Conservation (phyloP, 305 asterid genomes). For the Fraxinus albicans region DNA sequence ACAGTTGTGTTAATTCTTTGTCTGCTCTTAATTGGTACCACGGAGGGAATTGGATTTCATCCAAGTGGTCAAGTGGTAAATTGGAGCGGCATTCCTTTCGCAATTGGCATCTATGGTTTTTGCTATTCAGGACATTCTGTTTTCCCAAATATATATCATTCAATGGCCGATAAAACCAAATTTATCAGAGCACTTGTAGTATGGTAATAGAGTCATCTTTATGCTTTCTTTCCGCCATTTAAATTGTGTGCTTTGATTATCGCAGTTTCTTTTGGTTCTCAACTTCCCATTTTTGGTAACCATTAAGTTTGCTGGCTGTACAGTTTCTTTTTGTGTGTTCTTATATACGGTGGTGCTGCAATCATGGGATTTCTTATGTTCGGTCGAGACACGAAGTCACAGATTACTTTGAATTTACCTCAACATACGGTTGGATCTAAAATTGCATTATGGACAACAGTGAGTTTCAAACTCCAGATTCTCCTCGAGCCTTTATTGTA, state of each 20-base stretch:
- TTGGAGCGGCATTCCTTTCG: conserved; percentile 79
- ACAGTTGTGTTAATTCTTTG: conserved; percentile 59
- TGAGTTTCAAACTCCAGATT: conserved; percentile 27
- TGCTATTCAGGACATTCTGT: conserved; percentile 98
- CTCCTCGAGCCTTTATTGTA: background rate
- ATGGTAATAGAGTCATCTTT: conserved; percentile 35
- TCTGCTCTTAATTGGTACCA: conserved; percentile 54
- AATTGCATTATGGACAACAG: conserved; percentile 66
- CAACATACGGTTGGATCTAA: conserved; percentile 44
- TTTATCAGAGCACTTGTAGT: conserved; percentile 63
- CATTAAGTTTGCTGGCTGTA: conserved; percentile 17
- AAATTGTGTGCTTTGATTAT: background rate
- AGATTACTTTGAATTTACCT: conserved; percentile 73
- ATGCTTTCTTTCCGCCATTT: background rate
- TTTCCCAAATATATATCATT: conserved; percentile 90
- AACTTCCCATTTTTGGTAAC: background rate
- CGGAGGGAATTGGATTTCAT: conserved; percentile 67
- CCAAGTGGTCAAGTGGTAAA: conserved; percentile 47
- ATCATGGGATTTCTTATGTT: conserved; percentile 86
- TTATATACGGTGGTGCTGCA: conserved; percentile 72
- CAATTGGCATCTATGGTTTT: conserved; percentile 82
- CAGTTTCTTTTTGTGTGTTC: conserved; percentile 68
- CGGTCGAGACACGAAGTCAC: conserved; percentile 65
- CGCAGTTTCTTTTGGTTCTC: background rate
- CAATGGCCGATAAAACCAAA: conserved; percentile 89